Evolutionary conservation across 495 filamentous ascomycete genomes (phyloP).

Genomic region (Apiosordaria backusii): DNA sequence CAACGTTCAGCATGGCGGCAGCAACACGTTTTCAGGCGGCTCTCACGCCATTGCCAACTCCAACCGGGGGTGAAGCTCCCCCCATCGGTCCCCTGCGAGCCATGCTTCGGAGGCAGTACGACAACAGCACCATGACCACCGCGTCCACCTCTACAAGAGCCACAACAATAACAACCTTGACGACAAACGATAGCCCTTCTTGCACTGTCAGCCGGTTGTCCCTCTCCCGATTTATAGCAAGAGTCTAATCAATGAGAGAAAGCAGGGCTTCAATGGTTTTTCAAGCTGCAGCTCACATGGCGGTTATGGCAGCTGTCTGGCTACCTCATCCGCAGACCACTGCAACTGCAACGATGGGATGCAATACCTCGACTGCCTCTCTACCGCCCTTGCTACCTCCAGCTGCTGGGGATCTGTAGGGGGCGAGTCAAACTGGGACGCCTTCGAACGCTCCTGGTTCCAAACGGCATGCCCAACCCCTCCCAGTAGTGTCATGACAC

Average conservation of each 20-base stretch:
- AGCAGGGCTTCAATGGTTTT: slow-evolving; percentile 25
- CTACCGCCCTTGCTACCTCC: slow-evolving; percentile 21
- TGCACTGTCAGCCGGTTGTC: neutral
- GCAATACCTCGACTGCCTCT: slow-evolving; percentile 26
- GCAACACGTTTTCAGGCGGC: neutral
- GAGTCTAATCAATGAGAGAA: too few relatives aligned
- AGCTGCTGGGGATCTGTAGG: slow-evolving; percentile 21
- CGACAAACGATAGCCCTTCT: neutral
- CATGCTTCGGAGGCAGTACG: neutral
- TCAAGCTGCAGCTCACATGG: slow-evolving; percentile 23
- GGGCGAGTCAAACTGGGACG: slow-evolving; percentile 21
- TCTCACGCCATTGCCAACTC: neutral
- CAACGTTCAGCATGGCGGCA: neutral
- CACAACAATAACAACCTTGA: neutral
- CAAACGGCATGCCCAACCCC: slow-evolving; percentile 20
- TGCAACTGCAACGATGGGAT: slow-evolving; percentile 27
- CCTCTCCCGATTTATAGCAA: neutral
- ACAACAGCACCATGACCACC: neutral
- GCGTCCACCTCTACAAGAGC: slow-evolving; percentile 2
- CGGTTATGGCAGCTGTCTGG: slow-evolving; percentile 22
- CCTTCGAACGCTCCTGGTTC: slow-evolving; percentile 25
- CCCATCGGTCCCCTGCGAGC: neutral
- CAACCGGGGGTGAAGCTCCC: neutral
- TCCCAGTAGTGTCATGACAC: slow-evolving; percentile 18
- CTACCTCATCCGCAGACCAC: slow-evolving; percentile 1